Evolutionary conservation across 1,139 yeast genomes (phyloP).

Genomic region (Saccharomyces uvarum): DNA sequence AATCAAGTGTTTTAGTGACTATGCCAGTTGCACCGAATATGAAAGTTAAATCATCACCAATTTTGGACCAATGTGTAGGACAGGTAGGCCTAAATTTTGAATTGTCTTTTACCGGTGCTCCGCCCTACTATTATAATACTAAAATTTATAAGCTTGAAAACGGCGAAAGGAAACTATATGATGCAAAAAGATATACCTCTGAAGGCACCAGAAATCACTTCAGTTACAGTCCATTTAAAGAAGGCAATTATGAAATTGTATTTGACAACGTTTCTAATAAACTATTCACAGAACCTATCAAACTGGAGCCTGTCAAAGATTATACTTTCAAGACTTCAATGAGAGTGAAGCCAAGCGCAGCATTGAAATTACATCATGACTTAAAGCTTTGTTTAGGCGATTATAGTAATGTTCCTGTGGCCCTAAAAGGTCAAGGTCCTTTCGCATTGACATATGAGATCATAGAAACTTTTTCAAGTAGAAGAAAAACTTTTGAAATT

Average conservation of each 20-base stretch:
- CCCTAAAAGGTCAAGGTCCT: conserved; percentile 72
- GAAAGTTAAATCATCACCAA: conserved; percentile 48
- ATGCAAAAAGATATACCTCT: conserved; percentile 34
- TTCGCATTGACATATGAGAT: conserved; percentile 65
- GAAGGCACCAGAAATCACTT: conserved; percentile 45
- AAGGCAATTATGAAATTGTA: conserved; percentile 72
- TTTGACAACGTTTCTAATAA: conserved; percentile 53
- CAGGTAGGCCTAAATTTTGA: conserved; percentile 78
- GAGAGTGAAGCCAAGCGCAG: conserved; percentile 40
- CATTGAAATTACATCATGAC: conserved; percentile 26
- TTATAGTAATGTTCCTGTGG: conserved; percentile 43
- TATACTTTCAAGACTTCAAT: conserved; percentile 36
- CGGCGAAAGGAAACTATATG: conserved; percentile 31
- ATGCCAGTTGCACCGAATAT: conserved; percentile 50
- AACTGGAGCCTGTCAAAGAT: conserved; percentile 28
- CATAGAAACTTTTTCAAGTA: conserved; percentile 42
- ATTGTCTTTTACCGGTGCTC: conserved; percentile 58
- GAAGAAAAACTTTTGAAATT: conserved; percentile 38
- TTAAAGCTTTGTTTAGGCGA: conserved; percentile 42
- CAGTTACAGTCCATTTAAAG: conserved; percentile 66
- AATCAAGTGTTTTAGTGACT: conserved; percentile 41
- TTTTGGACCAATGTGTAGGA: conserved; percentile 85
- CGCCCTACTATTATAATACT: conserved; percentile 69
- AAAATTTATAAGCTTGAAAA: conserved; percentile 48
- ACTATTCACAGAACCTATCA: conserved; percentile 40